phyloP scores from a whole-genome alignment of 2,329 filamentous ascomycete genomes.

The Trichoderma afroharzianum region DNA sequence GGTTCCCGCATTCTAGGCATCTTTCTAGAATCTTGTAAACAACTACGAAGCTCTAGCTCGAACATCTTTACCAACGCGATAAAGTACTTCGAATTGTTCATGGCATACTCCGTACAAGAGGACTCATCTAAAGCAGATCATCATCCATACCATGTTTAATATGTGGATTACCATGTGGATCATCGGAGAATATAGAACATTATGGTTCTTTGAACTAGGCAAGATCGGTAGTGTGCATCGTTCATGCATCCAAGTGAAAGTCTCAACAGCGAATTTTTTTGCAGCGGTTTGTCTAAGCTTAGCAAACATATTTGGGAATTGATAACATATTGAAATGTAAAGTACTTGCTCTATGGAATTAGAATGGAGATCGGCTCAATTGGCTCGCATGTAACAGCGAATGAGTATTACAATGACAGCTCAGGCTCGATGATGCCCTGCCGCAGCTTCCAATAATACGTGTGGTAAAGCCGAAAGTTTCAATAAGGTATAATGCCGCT shows the following conservation, averaged over 20 bases:
- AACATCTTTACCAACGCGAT: not conserved
- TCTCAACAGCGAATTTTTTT: not conserved
- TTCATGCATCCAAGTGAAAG: not conserved
- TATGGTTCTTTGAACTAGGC: not conserved
- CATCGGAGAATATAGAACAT: not conserved
- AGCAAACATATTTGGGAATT: not conserved
- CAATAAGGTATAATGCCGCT: not conserved
- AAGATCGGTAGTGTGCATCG: not conserved
- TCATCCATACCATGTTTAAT: not conserved
- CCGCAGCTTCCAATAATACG: not conserved
- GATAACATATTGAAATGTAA: not conserved
- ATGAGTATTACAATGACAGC: not conserved
- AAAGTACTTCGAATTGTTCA: not conserved
- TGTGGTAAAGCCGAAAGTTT: not conserved
- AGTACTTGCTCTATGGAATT: not conserved
- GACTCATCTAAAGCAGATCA: not conserved
- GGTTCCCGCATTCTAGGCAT: not conserved
- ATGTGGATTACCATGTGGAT: not conserved
- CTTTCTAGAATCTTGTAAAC: not conserved
- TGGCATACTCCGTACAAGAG: not conserved
- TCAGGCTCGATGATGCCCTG: not conserved
- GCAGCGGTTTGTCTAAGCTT: not conserved
- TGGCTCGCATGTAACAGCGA: not conserved
- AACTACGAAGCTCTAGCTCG: not conserved
- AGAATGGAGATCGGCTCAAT: not conserved